Percentiles rank a stretch among this genome's conserved stretches.
Evolutionary conservation across 352 stramenopile species (phyloP).

Genomic region (Phytopythium cucurbitacearum): DNA sequence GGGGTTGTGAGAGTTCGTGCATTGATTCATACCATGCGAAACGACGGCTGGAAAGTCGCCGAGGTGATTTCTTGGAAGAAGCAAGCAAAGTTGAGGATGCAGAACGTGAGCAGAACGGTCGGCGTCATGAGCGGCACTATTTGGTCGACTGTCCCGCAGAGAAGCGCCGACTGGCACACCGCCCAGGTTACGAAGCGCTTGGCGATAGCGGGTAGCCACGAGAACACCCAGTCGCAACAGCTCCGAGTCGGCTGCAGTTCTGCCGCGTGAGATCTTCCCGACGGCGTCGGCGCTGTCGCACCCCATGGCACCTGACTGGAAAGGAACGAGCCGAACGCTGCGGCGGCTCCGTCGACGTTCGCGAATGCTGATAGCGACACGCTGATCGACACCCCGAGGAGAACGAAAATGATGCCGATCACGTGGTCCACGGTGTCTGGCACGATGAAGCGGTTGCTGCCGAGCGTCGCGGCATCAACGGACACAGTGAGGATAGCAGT

Average conservation of each 20-base stretch:
- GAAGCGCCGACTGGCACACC: slow-evolving; percentile 22
- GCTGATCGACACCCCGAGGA: slow-evolving; percentile 32
- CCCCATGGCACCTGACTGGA: neutral
- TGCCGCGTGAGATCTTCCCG: neutral
- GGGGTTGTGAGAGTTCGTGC: neutral
- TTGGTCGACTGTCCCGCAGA: slow-evolving; percentile 32
- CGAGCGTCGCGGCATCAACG: slow-evolving; percentile 25
- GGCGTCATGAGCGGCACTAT: slow-evolving; percentile 39
- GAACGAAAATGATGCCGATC: slow-evolving; percentile 37
- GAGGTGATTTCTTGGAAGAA: slow-evolving; percentile 51
- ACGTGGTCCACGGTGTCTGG: slow-evolving; percentile 40
- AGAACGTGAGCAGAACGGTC: slow-evolving; percentile 44
- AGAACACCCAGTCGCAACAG: neutral
- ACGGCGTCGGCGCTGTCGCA: neutral
- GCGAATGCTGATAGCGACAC: slow-evolving; percentile 45
- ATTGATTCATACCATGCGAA: slow-evolving; percentile 31
- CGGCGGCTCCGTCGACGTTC: slow-evolving; percentile 32
- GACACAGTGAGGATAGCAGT: slow-evolving; percentile 24
- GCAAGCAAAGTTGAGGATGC: slow-evolving; percentile 46
- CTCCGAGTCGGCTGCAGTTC: neutral
- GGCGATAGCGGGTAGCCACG: neutral
- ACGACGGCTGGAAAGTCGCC: slow-evolving; percentile 26
- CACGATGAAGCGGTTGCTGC: slow-evolving; percentile 28
- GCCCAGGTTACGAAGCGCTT: slow-evolving; percentile 15
- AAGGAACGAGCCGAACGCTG: slow-evolving; percentile 13